Evolutionary conservation across 176 grass and related monocot genomes (phyloP).

Genomic region (Hsuehochloa calcarea): DNA sequence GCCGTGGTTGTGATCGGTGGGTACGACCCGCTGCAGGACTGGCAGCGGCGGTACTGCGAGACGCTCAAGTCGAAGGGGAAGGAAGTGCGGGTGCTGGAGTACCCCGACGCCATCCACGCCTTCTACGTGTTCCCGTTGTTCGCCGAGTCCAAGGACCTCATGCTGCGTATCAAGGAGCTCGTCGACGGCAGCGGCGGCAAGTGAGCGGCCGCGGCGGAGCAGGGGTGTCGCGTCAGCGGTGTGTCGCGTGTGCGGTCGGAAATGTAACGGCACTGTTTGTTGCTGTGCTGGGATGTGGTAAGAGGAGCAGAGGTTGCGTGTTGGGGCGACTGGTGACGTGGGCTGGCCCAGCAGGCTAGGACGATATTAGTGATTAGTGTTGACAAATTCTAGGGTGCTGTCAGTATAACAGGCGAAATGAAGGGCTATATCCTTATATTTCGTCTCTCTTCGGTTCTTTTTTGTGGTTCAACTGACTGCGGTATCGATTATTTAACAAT

Average conservation of each 20-base stretch:
- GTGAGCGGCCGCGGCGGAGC: neutral
- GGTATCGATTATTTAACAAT: no score
- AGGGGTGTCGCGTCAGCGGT: neutral
- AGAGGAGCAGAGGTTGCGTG: no score
- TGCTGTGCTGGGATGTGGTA: no score
- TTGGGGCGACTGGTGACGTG: no score
- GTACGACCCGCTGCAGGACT: slow-evolving; percentile 62
- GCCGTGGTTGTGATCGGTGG: slow-evolving; percentile 52
- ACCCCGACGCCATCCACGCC: slow-evolving; percentile 56
- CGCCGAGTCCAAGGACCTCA: slow-evolving; percentile 20
- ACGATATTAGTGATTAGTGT: no score
- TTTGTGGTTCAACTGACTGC: no score
- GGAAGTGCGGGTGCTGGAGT: slow-evolving; percentile 47
- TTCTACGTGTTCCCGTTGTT: slow-evolving; percentile 64
- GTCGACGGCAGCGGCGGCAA: slow-evolving; percentile 2
- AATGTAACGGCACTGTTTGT: no score
- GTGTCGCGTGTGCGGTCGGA: neutral
- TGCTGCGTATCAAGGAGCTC: slow-evolving; percentile 48
- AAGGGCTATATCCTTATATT: no score
- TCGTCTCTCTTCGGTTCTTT: no score
- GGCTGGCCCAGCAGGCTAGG: no score
- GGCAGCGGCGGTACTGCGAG: slow-evolving; percentile 54
- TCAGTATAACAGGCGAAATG: no score
- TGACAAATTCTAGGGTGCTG: no score
- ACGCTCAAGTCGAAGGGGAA: slow-evolving; percentile 31